phyloP scores from a whole-genome alignment of 2,329 filamentous ascomycete species.

The Claviceps humidiphila region DNA sequence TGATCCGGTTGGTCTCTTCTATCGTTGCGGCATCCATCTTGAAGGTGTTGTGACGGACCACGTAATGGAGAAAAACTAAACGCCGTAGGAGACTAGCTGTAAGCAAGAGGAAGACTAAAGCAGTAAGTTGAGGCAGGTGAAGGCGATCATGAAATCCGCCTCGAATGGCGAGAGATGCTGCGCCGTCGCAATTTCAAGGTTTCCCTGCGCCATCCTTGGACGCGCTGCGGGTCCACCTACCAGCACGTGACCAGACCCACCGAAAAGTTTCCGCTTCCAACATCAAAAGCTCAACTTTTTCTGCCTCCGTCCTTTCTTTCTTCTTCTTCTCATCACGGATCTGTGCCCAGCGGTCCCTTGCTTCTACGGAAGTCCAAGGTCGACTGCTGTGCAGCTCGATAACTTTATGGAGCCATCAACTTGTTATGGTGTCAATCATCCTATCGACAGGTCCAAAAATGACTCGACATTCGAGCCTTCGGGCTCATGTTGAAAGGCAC shows the following conservation, averaged over 20 bases:
- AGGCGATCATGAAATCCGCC: neutral
- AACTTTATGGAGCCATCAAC: slow-evolving; percentile 65
- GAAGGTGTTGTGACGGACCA: neutral
- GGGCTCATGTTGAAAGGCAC: slow-evolving; percentile 32
- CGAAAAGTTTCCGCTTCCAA: slow-evolving; percentile 7
- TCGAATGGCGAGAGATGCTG: neutral
- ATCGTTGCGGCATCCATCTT: slow-evolving; percentile 59
- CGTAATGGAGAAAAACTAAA: neutral
- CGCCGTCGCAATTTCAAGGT: neutral
- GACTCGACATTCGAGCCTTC: slow-evolving; percentile 48
- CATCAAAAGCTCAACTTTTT: slow-evolving; percentile 8
- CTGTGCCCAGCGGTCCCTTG: slow-evolving; percentile 76
- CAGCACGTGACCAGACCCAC: slow-evolving; percentile 5
- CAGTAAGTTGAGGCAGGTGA: neutral
- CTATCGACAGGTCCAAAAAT: slow-evolving; percentile 92
- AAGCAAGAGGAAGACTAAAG: neutral
- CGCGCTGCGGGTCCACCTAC: neutral
- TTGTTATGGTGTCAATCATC: slow-evolving; percentile 69
- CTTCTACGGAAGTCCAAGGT: slow-evolving; percentile 42
- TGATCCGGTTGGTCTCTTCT: slow-evolving; percentile 88
- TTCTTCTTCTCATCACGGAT: slow-evolving; percentile 45
- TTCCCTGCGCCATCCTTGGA: neutral
- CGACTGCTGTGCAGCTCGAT: slow-evolving; percentile 78
- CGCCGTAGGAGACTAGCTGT: neutral
- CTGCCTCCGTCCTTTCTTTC: slow-evolving; percentile 21